Conservation (phyloP, 225 moss, liverwort and hornwort species). For the Sphagnum contortum region DNA sequence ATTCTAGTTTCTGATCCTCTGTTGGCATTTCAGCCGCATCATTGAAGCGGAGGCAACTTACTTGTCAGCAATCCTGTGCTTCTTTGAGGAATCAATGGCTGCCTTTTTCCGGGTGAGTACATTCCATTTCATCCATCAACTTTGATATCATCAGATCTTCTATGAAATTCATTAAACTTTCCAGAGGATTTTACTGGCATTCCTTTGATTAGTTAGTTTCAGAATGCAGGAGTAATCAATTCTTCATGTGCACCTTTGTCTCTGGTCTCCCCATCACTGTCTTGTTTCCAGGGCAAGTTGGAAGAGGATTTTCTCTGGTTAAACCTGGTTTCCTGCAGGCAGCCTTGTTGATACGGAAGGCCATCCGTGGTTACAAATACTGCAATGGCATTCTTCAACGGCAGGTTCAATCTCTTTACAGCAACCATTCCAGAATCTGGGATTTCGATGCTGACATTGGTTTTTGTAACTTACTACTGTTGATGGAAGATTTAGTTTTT, state of each 20-base stretch:
- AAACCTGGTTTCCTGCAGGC: conserved; percentile 39
- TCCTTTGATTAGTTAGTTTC: too few species aligned
- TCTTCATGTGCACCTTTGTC: too few species aligned
- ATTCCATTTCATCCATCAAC: not conserved
- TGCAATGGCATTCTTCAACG: conserved; percentile 72
- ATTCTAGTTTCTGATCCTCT: not conserved
- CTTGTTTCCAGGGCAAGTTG: too few species aligned
- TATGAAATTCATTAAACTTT: too few species aligned
- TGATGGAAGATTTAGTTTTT: too few species aligned
- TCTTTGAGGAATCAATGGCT: conserved; percentile 95
- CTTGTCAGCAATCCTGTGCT: conserved; percentile 75
- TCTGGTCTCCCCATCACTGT: too few species aligned
- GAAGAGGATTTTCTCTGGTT: not conserved
- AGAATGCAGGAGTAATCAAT: too few species aligned
- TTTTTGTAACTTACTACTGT: too few species aligned
- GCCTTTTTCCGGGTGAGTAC: conserved; percentile 83
- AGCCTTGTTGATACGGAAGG: conserved; percentile 75
- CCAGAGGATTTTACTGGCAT: too few species aligned
- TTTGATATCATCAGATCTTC: not conserved
- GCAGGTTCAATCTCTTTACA: conserved; percentile 37
- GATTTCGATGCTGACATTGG: too few species aligned
- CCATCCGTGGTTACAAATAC: conserved; percentile 81
- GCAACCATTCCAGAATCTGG: too few species aligned
- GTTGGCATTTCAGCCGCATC: conserved; percentile 58
- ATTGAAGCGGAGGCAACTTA: conserved; percentile 93